Evolutionary conservation across 371 early-diverging fungal species (phyloP).

Genomic region (Actinomortierella wolfii): DNA sequence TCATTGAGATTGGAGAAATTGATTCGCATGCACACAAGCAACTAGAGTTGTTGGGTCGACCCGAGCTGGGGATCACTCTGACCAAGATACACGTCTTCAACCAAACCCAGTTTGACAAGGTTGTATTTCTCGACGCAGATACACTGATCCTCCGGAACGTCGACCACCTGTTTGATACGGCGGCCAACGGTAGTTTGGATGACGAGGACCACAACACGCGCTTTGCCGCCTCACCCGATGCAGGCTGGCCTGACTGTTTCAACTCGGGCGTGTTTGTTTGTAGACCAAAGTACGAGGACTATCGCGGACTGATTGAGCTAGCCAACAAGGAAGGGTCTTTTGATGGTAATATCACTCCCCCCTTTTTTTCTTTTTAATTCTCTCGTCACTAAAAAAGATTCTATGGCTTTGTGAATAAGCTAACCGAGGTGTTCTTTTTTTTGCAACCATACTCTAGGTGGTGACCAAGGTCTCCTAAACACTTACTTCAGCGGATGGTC

Average conservation of each 20-base stretch:
- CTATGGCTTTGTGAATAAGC: not conserved
- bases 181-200: conserved; percentile 48
- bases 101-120: conserved; percentile 63
- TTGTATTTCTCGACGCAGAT: conserved; percentile 93
- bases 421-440: too few species aligned
- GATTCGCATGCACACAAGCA: conserved; percentile 58
- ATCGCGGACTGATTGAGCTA: conserved; percentile 54
- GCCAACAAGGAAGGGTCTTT: conserved; percentile 70
- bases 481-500: conserved; percentile 86
- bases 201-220: conserved; percentile 51
- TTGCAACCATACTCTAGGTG: too few species aligned
- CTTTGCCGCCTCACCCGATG: conserved; percentile 84
- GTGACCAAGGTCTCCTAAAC: conserved; percentile 95
- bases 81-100: conserved; percentile 91
- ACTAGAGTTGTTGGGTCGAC: conserved; percentile 80
- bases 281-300: conserved; percentile 63
- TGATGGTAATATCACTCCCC: conserved; percentile 63
- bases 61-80: conserved; percentile 86
- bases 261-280: conserved; percentile 95
- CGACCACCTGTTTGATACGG: conserved; percentile 78
- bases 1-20: conserved; percentile 67
- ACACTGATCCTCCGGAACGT: conserved; percentile 78
- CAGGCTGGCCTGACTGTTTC: conserved; percentile 94
- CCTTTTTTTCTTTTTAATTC: not conserved
- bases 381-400: not conserved